phyloP scores from a whole-genome alignment of 2,329 filamentous ascomycete genomes.

The Colletotrichum magnum region DNA sequence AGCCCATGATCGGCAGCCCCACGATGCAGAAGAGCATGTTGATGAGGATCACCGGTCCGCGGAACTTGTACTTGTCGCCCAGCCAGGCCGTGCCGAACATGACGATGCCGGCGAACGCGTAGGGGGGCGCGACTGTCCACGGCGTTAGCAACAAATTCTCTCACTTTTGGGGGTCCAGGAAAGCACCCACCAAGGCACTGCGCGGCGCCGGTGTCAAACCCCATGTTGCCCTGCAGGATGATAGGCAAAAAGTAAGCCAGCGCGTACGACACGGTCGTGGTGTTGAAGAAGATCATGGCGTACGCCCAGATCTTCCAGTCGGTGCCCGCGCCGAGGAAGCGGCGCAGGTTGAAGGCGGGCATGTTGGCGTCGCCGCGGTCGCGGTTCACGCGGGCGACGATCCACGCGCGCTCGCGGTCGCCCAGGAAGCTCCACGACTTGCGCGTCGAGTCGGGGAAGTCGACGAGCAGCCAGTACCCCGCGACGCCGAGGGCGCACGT shows the following conservation, averaged over 20 bases:
- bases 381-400: conserved; percentile 66
- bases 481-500: conserved; percentile 66
- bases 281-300: conserved; percentile 73
- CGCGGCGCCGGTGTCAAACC: conserved; percentile 73
- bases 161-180: too few species aligned
- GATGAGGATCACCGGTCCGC: conserved; percentile 75
- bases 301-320: conserved; percentile 76
- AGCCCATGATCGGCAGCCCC: conserved; percentile 81
- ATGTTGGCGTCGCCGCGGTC: conserved; percentile 71
- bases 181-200: conserved; percentile 74
- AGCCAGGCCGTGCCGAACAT: conserved; percentile 73
- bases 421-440: conserved; percentile 67
- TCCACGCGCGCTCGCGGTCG: conserved; percentile 64
- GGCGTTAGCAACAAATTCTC: background rate
- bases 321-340: conserved; percentile 61
- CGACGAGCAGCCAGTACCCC: conserved; percentile 72
- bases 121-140: conserved; percentile 72
- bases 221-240: conserved; percentile 75
- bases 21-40: conserved; percentile 78
- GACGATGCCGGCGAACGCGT: conserved; percentile 73
- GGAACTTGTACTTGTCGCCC: conserved; percentile 76
- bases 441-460: conserved; percentile 73
- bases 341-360: conserved; percentile 64
- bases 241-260: conserved; percentile 86
- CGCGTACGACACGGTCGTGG: conserved; percentile 81